These are phyloP conservation scores for Alnus glutinosa DNA, from an alignment of 306 rosid species.

Conservation along the genomic window DNA sequence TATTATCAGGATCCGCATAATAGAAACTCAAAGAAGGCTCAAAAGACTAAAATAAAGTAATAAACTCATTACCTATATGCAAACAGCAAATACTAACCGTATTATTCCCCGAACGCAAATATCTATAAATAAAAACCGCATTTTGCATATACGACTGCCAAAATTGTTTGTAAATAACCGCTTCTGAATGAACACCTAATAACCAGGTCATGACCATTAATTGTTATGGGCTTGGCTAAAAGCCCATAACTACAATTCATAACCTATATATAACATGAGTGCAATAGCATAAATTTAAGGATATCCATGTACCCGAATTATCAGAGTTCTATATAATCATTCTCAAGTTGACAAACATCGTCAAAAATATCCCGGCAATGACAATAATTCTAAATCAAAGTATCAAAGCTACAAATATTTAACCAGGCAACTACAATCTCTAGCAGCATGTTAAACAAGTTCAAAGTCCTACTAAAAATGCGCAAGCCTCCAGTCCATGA, in stretches of 20 bases:
- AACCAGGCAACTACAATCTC: neutral
- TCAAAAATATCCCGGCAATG: conserved; percentile 31
- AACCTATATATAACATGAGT: neutral
- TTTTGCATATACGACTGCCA: too few relatives aligned
- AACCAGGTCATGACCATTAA: too few relatives aligned
- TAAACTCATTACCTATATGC: too few relatives aligned
- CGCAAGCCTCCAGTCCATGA: conserved; percentile 5
- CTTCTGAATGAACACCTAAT: too few relatives aligned
- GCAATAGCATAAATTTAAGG: neutral
- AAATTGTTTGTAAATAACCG: too few relatives aligned
- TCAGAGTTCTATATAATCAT: conserved; percentile 3
- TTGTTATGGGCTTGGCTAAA: too few relatives aligned
- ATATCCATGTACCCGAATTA: conserved; percentile 6
- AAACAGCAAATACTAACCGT: too few relatives aligned
- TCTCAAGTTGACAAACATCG: conserved; percentile 36
- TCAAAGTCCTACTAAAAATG: neutral
- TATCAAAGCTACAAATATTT: neutral
- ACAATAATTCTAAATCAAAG: conserved; percentile 11
- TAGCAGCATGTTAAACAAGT: conserved; percentile 9
- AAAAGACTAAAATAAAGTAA: too few relatives aligned
- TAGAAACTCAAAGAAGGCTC: too few relatives aligned
- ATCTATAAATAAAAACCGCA: too few relatives aligned
- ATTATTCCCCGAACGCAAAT: too few relatives aligned
- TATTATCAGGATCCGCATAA: too few relatives aligned
- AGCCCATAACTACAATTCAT: neutral